These are phyloP conservation scores for Populus hybrid DNA, from an alignment of 441 rosid genomes.

Conservation along the genomic window DNA sequence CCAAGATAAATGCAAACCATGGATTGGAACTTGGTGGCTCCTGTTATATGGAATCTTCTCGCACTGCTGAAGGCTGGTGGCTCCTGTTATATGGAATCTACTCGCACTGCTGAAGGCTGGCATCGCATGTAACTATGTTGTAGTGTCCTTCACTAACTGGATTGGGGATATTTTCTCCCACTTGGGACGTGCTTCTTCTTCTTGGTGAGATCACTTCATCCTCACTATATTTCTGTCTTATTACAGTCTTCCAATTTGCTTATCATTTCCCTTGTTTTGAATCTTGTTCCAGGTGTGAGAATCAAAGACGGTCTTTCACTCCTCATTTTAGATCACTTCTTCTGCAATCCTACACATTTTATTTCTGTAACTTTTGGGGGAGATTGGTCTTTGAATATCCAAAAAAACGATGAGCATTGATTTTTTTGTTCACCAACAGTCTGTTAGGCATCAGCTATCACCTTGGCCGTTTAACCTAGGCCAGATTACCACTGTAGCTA, in stretches of 20 bases:
- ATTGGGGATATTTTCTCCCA: constrained; percentile 14
- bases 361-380: constrained; percentile 1
- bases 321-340: not conserved
- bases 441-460: too few species aligned
- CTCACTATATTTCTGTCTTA: not conserved
- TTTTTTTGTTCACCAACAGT: too few species aligned
- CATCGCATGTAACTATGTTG: constrained; percentile 6
- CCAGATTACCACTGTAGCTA: too few species aligned
- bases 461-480: too few species aligned
- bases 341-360: not conserved
- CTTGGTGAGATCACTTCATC: constrained; percentile 29
- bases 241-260: constrained; percentile 12
- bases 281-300: constrained; percentile 11
- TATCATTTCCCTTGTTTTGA: constrained; percentile 6
- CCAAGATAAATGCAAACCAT: constrained; percentile 18
- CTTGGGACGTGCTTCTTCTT: constrained; percentile 9
- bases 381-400: not conserved
- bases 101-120: constrained; percentile 10
- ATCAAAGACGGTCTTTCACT: not conserved
- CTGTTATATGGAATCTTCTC: constrained; percentile 19
- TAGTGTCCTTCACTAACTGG: constrained; percentile 13
- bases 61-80: too few species aligned
- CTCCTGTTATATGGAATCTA: too few species aligned
- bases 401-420: too few species aligned
- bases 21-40: constrained; percentile 11